These are phyloP conservation scores for Diaporthe vaccinii DNA, from an alignment of 2,329 filamentous ascomycete species.

Conservation along the genomic window DNA sequence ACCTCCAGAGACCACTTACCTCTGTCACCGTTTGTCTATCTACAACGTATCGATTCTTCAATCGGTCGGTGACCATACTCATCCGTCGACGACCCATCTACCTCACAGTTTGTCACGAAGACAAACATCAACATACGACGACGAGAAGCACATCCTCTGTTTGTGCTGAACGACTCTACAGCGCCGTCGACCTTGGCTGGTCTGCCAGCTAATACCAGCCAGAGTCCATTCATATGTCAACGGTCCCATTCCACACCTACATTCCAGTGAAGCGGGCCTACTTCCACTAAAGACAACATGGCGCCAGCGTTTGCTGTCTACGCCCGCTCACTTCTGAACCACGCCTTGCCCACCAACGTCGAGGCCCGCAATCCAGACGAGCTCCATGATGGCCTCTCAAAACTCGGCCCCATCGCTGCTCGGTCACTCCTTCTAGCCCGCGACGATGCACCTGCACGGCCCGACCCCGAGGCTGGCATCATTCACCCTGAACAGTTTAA, in stretches of 20 bases:
- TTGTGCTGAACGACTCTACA: slow-evolving; percentile 28
- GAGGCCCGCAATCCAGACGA: slow-evolving; percentile 44
- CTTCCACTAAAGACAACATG: slow-evolving; percentile 47
- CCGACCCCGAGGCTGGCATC: slow-evolving; percentile 61
- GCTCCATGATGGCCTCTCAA: slow-evolving; percentile 46
- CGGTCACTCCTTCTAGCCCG: slow-evolving; percentile 58
- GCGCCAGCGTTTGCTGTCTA: slow-evolving; percentile 53
- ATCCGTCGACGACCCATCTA: background rate
- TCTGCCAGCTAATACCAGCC: slow-evolving; percentile 46
- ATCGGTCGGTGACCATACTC: background rate
- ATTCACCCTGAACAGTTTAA: slow-evolving; percentile 70
- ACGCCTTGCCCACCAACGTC: slow-evolving; percentile 49
- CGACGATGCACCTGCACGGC: slow-evolving; percentile 48
- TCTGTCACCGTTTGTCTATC: background rate
- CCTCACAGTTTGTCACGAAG: background rate
- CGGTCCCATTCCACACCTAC: slow-evolving; percentile 15
- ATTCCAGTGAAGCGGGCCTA: slow-evolving; percentile 35
- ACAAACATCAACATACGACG: background rate
- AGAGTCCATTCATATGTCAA: slow-evolving; percentile 12
- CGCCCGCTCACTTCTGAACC: slow-evolving; percentile 45
- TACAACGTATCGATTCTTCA: background rate
- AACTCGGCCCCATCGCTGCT: slow-evolving; percentile 59
- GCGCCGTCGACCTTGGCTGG: slow-evolving; percentile 46
- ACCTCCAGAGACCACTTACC: background rate
- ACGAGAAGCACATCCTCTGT: background rate